These are phyloP conservation scores for Mycena leptocephala DNA, from an alignment of 768 basidiomycete species.

Conservation along the genomic window DNA sequence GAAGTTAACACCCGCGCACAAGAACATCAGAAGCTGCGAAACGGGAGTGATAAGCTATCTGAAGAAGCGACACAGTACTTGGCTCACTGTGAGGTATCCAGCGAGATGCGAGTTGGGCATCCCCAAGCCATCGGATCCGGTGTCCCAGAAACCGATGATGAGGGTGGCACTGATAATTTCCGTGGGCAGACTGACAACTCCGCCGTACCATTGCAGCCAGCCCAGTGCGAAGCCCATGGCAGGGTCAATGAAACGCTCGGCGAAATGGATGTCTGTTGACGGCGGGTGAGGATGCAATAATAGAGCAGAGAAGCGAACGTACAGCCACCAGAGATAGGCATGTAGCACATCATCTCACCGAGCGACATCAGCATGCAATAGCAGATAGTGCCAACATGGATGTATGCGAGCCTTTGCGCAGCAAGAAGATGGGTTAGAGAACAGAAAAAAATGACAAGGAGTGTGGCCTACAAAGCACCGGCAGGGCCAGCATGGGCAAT, in stretches of 20 bases:
- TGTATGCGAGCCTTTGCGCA: conserved; percentile 55
- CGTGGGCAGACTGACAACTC: conserved; percentile 60
- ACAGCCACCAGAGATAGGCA: conserved; percentile 38
- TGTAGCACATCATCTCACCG: conserved; percentile 53
- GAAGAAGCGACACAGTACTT: conserved; percentile 36
- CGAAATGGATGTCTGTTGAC: conserved; percentile 68
- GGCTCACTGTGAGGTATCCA: conserved; percentile 22
- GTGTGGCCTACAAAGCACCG: conserved; percentile 53
- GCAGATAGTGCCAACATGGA: conserved; percentile 57
- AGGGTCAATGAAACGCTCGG: conserved; percentile 68
- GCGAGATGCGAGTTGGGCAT: conserved; percentile 26
- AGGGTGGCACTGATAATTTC: conserved; percentile 71
- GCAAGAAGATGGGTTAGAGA: background rate
- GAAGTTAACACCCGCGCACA: conserved; percentile 57
- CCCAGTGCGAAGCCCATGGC: conserved; percentile 62
- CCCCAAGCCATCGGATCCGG: conserved; percentile 21
- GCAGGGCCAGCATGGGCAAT: conserved; percentile 70
- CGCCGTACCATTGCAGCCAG: conserved; percentile 57
- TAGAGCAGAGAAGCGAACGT: background rate
- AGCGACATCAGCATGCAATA: conserved; percentile 53
- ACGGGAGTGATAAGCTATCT: conserved; percentile 14
- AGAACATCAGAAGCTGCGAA: conserved; percentile 25
- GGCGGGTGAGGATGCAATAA: conserved; percentile 35
- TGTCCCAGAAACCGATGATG: conserved; percentile 63
- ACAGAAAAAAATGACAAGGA: background rate